Evolutionary conservation across 306 rosid species (phyloP).

Genomic region (Bauhinia variegata): DNA sequence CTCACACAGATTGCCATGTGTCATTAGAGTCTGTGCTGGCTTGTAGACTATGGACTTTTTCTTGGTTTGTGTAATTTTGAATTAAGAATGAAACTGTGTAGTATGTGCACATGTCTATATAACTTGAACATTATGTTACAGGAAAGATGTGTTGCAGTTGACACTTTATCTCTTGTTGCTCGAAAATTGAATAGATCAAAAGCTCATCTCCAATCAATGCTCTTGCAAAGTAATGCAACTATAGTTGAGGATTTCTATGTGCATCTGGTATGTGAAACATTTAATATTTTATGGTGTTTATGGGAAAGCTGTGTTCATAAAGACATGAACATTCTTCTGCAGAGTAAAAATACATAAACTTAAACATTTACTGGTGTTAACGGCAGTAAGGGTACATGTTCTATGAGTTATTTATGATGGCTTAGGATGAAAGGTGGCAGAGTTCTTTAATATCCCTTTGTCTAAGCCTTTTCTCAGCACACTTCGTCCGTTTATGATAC

Average conservation of each 20-base stretch:
- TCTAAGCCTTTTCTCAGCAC: conserved; percentile 22
- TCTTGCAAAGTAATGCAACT: conserved; percentile 79
- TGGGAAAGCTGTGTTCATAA: no score
- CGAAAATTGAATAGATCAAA: conserved; percentile 84
- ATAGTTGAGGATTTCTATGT: conserved; percentile 85
- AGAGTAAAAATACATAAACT: background rate
- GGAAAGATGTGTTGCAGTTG: conserved; percentile 97
- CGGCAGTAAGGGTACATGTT: conserved; percentile 26
- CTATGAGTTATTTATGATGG: conserved; percentile 21
- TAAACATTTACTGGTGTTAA: conserved; percentile 4
- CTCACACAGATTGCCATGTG: conserved; percentile 18
- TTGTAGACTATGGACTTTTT: conserved; percentile 22
- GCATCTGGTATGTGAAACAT: conserved; percentile 71
- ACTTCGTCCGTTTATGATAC: background rate
- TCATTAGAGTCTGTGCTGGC: conserved; percentile 18
- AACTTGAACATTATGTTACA: conserved; percentile 52
- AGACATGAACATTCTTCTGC: no score
- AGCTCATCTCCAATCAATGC: conserved; percentile 88
- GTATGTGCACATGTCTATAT: conserved; percentile 32
- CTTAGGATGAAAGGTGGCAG: background rate
- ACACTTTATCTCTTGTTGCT: conserved; percentile 77
- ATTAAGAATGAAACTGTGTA: conserved; percentile 28
- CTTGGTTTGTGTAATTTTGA: conserved; percentile 32
- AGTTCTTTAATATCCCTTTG: conserved; percentile 8
- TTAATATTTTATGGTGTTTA: conserved; percentile 20